These are phyloP conservation scores for Boletus vermiculosoides DNA, from an alignment of 768 basidiomycete genomes.

Conservation along the genomic window DNA sequence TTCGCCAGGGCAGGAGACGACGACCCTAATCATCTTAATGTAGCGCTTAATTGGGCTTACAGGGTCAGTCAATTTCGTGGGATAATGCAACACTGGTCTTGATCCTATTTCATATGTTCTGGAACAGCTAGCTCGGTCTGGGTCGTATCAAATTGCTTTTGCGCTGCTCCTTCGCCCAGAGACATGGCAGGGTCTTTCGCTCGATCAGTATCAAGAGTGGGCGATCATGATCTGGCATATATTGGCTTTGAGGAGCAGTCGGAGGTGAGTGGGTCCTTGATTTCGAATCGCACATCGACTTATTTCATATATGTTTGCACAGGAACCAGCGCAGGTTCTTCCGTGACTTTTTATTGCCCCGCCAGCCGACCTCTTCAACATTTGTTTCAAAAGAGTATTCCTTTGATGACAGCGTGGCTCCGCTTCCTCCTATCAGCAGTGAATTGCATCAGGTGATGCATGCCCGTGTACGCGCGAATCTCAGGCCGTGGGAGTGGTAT, in stretches of 20 bases:
- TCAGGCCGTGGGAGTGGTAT: conserved; percentile 13
- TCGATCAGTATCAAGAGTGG: conserved; percentile 71
- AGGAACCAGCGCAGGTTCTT: conserved; percentile 66
- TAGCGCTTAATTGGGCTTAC: conserved; percentile 65
- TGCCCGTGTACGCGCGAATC: conserved; percentile 36
- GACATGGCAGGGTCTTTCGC: conserved; percentile 65
- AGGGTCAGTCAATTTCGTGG: conserved; percentile 42
- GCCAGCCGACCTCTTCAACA: conserved; percentile 50
- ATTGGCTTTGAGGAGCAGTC: conserved; percentile 61
- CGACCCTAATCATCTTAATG: conserved; percentile 60
- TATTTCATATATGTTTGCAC: conserved; percentile 12
- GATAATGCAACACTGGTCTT: background rate
- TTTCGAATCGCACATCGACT: background rate
- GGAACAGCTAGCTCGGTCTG: conserved; percentile 64
- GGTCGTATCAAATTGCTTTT: conserved; percentile 61
- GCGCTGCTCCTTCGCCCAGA: conserved; percentile 62
- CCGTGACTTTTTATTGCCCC: conserved; percentile 61
- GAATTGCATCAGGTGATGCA: conserved; percentile 44
- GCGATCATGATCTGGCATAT: conserved; percentile 77
- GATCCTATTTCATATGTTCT: conserved; percentile 12
- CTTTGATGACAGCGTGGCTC: conserved; percentile 38
- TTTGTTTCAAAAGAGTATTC: conserved; percentile 59
- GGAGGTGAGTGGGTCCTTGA: conserved; percentile 49
- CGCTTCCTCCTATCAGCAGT: conserved; percentile 39
- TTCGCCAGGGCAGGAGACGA: conserved; percentile 58